A percentile compares a stretch with the other conserved stretches of the same genome.
phyloP scores from a whole-genome alignment of 768 basidiomycete genomes.

The Trametes punicea region DNA sequence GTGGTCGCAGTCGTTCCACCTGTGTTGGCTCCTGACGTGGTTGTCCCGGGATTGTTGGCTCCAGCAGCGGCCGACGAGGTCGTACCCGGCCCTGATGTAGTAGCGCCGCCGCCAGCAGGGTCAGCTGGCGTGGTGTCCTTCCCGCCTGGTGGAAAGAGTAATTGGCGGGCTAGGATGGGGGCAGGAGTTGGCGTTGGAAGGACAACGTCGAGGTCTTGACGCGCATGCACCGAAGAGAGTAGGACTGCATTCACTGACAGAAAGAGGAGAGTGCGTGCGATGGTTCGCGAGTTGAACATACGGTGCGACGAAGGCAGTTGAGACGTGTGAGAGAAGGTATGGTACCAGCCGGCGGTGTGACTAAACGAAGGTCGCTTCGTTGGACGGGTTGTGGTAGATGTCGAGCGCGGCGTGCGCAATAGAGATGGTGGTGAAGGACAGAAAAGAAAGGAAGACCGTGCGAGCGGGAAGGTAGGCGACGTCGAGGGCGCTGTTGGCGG shows the following conservation, averaged over 20 bases:
- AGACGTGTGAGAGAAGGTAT: constrained; percentile 6
- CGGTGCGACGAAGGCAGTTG: constrained; percentile 3
- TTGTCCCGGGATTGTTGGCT: not conserved
- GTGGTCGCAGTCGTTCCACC: not conserved
- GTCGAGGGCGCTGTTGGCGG: constrained; percentile 11
- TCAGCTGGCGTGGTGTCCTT: not conserved
- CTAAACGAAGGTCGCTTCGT: constrained; percentile 18
- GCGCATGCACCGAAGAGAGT: constrained; percentile 27
- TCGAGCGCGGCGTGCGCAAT: constrained; percentile 13
- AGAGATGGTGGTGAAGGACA: constrained; percentile 9
- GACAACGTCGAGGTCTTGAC: constrained; percentile 11
- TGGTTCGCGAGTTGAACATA: constrained; percentile 23
- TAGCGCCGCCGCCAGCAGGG: not conserved
- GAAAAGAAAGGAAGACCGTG: constrained; percentile 9
- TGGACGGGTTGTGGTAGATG: constrained; percentile 9
- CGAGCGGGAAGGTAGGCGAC: constrained; percentile 2
- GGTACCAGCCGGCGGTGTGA: constrained; percentile 21
- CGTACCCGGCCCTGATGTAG: not conserved
- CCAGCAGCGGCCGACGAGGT: not conserved
- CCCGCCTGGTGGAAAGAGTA: not conserved
- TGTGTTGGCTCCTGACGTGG: not conserved
- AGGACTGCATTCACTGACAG: constrained; percentile 29
- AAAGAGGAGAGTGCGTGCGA: constrained; percentile 28
- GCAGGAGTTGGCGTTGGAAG: not conserved
- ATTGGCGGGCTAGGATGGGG: not conserved